These are phyloP conservation scores for Hippophae rhamnoides DNA, from an alignment of 306 rosid species.

Conservation along the genomic window DNA sequence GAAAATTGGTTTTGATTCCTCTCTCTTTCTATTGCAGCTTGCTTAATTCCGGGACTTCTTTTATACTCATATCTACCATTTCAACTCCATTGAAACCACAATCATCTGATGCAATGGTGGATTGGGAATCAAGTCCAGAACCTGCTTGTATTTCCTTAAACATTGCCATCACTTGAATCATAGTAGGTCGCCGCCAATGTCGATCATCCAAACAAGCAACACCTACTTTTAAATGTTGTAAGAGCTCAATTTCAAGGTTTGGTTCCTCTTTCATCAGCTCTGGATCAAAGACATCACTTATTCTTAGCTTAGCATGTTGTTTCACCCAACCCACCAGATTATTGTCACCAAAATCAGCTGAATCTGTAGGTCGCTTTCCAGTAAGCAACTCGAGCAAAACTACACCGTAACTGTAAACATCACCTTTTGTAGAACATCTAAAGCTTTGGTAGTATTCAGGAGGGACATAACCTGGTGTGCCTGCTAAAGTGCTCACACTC, in stretches of 20 bases:
- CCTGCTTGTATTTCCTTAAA: constrained; percentile 94
- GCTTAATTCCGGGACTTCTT: constrained; percentile 65
- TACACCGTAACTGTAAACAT: constrained; percentile 90
- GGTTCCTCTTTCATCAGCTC: constrained; percentile 86
- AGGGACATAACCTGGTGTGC: constrained; percentile 95
- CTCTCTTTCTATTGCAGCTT: constrained; percentile 34
- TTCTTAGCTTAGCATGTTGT: constrained; percentile 71
- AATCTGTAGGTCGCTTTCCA: constrained; percentile 80
- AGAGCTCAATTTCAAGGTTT: constrained; percentile 65
- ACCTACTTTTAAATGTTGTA: constrained; percentile 78
- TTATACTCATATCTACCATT: constrained; percentile 80
- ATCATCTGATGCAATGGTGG: constrained; percentile 57
- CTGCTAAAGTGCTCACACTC: constrained; percentile 93
- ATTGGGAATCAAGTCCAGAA: constrained; percentile 74
- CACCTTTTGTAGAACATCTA: constrained; percentile 83
- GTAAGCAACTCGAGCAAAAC: constrained; percentile 85
- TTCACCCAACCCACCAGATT: constrained; percentile 99
- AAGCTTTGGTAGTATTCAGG: constrained; percentile 97
- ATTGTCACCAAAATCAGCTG: constrained; percentile 88
- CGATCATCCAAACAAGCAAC: constrained; percentile 84
- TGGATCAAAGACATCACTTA: constrained; percentile 69
- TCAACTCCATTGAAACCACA: constrained; percentile 47
- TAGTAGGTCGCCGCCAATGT: constrained; percentile 67
- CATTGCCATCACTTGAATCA: constrained; percentile 86
- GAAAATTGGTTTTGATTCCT: constrained; percentile 5